Evolutionary conservation across 192 early-diverging fungal genomes (phyloP), one percentile per base, ranked within the genome.

Genomic region (Radiomyces spectabilis): DNA sequence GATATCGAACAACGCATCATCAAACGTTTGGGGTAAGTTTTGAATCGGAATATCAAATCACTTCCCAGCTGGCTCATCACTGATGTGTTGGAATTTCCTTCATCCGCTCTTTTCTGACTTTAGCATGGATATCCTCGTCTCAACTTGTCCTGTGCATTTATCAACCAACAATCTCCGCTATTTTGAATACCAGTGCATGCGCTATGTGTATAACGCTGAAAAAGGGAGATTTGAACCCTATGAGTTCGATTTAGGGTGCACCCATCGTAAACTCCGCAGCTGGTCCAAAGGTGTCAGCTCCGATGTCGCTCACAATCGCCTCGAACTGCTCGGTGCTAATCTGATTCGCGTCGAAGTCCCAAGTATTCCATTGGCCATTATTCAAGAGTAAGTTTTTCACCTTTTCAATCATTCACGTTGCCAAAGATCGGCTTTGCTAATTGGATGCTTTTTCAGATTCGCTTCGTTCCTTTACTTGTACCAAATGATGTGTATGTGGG

Each of bases 101-200:
- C 31, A 41, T 41, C 30, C 3, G 16, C 33, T 30, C 33, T 24
- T 13, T 41, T 38, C 24, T 40, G 19, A n/a, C n/a, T 42, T 41
- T 51, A 69, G 60, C 8, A 47, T 53, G 31, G 64, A 76, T 44
- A 75, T 71, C 19, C 41, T 73, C 8, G 65, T 72, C 37, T 61
- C 61, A 29, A 66, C 78, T 0, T 65, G 70, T 30, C 40, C 59
- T 12, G 55, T 84, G 12, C 33, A 75, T 39, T 51, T 52, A 1
- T 74, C 76, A 2, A 39, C 51, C 15, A 63, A 63, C 12, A 62
- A 65, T 13, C 59, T 61, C 8, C 68, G 70, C 21, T 91, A 75
- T 56, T 80, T 92, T 53, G 86, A 90, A 67, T 83, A 81, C 57
- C 81, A 85, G 58, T 88, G 85, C 67, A 81, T 86, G 26, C 80